Evolutionary conservation across 139 green algal species (phyloP).

Genomic region (Haematococcus lacustris): DNA sequence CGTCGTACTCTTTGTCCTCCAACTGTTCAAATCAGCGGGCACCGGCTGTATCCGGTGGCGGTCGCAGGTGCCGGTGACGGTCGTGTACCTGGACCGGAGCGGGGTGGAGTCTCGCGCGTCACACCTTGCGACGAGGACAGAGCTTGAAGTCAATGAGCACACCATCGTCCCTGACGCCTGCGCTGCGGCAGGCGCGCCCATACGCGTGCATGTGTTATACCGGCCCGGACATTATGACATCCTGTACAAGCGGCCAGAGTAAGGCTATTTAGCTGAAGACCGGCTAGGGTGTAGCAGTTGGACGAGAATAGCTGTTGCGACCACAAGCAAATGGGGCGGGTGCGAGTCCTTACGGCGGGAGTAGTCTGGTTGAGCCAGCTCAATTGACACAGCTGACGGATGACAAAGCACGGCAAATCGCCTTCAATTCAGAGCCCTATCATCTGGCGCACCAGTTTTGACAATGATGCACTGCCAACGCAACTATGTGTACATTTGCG

Average conservation of each 20-base stretch:
- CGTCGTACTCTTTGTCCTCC: not conserved
- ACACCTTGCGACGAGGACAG: not conserved
- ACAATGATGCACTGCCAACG: too few relatives aligned
- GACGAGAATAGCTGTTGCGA: too few relatives aligned
- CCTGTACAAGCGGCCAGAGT: slow-evolving; percentile 19
- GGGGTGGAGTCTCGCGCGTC: not conserved
- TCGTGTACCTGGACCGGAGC: slow-evolving; percentile 67
- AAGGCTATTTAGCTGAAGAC: too few relatives aligned
- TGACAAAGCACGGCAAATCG: too few relatives aligned
- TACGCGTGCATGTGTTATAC: slow-evolving; percentile 34
- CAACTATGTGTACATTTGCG: too few relatives aligned
- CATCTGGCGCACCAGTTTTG: too few relatives aligned
- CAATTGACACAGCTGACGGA: too few relatives aligned
- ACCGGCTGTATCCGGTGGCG: not conserved
- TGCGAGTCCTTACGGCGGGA: too few relatives aligned
- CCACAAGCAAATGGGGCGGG: too few relatives aligned
- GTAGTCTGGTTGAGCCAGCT: too few relatives aligned
- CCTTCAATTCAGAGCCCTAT: too few relatives aligned
- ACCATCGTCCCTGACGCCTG: slow-evolving; percentile 29
- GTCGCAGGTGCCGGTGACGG: slow-evolving; percentile 59
- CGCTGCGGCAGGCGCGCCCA: not conserved
- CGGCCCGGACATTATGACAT: slow-evolving; percentile 46
- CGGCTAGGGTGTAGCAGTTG: too few relatives aligned
- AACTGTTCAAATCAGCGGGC: not conserved
- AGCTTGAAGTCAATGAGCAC: slow-evolving; percentile 19